Evolutionary conservation across 2,329 filamentous ascomycete species (phyloP), one percentile per base, ranked within the genome.

Genomic region (Fusarium lateritium): DNA sequence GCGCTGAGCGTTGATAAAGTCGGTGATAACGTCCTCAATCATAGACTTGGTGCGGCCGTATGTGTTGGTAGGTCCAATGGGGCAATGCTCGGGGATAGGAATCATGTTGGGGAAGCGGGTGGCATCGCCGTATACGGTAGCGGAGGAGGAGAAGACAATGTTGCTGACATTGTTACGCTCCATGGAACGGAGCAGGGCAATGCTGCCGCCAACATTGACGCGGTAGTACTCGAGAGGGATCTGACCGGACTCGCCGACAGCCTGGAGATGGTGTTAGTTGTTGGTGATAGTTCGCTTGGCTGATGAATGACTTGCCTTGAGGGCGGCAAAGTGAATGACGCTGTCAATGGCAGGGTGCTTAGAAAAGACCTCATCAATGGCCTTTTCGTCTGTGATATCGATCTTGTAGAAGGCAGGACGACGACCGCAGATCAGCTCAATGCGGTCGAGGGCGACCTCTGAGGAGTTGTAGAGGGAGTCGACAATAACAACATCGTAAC

Each of bases 391-490:
- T 73, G 94, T 98, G 76, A 99, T 88, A 82, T 99, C 96, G 78
- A 90, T 84, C 80, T 97, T 84, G 85, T 94, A 90, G 81, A 98
- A 98, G 65, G 85, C 84, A 58, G 96, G 94, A 70, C 92, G 91
- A 83, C 94, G 96, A 78, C 96, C 95, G 80, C 86, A 90, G 80
- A 99, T 93, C 76, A 97, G 88, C 85, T 98, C 94, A 78, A 99
- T 97, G 79, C 96, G 94, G 81, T 97, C 95, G 75, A 99, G 83
- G 70, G 92, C 93, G 76, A 97, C 94, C 76, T 91, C 86, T 65
- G 93, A 97, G 49, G 96, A 98, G 84, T 99, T 99, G 91, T 97
- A 97, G 72, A 98, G 89, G 83, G 90, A 98, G 85, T 99, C 96
- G 73, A 96, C 91, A 70, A 99, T 94, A 79, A 99, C 92, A 69